Conservation (phyloP, 176 grass and related monocot genomes). For the Luzula sylvatica region DNA sequence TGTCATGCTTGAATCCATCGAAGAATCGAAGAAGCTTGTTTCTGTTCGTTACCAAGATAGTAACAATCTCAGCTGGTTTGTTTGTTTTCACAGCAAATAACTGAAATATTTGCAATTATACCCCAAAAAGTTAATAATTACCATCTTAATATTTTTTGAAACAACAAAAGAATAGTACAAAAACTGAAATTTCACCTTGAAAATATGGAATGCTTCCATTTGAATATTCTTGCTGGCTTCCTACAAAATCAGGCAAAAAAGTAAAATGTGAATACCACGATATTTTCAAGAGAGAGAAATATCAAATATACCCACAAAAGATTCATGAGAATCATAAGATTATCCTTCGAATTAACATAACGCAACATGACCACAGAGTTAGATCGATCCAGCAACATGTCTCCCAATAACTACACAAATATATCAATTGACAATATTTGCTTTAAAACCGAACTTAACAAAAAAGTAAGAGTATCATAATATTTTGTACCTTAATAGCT, state of each 20-base stretch:
- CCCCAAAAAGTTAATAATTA: conserved; percentile 6
- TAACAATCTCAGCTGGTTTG: conserved; percentile 67
- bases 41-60: conserved; percentile 74
- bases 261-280: not conserved
- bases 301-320: conserved; percentile 90
- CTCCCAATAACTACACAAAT: conserved; percentile 75
- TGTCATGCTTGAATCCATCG: conserved; percentile 70
- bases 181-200: conserved; percentile 49
- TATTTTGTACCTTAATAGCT: conserved; percentile 70
- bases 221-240: conserved; percentile 92
- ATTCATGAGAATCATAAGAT: conserved; percentile 98
- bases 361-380: conserved; percentile 93
- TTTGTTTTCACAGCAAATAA: conserved; percentile 83
- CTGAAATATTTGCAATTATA: conserved; percentile 17
- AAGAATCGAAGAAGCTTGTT: conserved; percentile 91
- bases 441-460: not conserved
- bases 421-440: not conserved
- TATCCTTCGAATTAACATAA: conserved; percentile 95
- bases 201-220: conserved; percentile 92
- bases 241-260: conserved; percentile 33
- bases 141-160: not conserved
- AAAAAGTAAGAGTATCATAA: conserved; percentile 1
- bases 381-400: conserved; percentile 90
- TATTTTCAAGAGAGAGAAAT: conserved; percentile 19
- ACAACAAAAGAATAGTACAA: conserved; percentile 8